These are phyloP conservation scores for Daldinia eschscholtzii DNA, from an alignment of 2,329 filamentous ascomycete species.

Conservation along the genomic window DNA sequence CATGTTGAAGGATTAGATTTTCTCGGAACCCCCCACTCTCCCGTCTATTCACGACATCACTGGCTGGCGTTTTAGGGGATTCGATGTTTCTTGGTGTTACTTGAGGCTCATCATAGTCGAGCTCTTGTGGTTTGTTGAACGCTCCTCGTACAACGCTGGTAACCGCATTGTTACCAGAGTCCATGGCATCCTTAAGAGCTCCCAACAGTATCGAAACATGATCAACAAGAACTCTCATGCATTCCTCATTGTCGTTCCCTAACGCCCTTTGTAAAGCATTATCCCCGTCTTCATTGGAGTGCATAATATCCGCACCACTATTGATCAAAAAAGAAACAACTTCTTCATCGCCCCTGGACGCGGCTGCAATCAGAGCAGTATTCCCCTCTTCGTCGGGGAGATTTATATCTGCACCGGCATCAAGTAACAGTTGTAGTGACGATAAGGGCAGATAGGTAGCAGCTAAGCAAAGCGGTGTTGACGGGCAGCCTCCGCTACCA, in stretches of 20 bases:
- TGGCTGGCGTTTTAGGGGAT: not conserved
- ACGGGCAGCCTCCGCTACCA: slow-evolving; percentile 50
- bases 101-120: slow-evolving; percentile 49
- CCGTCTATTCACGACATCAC: slow-evolving; percentile 14
- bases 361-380: slow-evolving; percentile 56
- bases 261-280: slow-evolving; percentile 53
- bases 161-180: slow-evolving; percentile 49
- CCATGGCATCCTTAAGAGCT: slow-evolving; percentile 50
- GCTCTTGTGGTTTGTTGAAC: slow-evolving; percentile 48
- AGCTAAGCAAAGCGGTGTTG: slow-evolving; percentile 56
- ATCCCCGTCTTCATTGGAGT: slow-evolving; percentile 48
- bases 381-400: slow-evolving; percentile 53
- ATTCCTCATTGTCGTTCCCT: slow-evolving; percentile 45
- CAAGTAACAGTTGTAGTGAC: slow-evolving; percentile 52
- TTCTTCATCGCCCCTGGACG: slow-evolving; percentile 51
- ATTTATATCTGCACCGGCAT: slow-evolving; percentile 56
- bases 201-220: slow-evolving; percentile 51
- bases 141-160: slow-evolving; percentile 49
- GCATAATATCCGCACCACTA: slow-evolving; percentile 54
- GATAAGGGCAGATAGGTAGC: slow-evolving; percentile 52
- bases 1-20: not conserved
- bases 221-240: slow-evolving; percentile 50
- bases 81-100: slow-evolving; percentile 7
- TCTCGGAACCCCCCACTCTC: slow-evolving; percentile 10
- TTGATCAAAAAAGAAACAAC: slow-evolving; percentile 54